A percentile compares a stretch with the other conserved stretches of the same genome.
Evolutionary conservation across 2,329 filamentous ascomycete genomes (phyloP).

Genomic region (Cordyceps farinosa): DNA sequence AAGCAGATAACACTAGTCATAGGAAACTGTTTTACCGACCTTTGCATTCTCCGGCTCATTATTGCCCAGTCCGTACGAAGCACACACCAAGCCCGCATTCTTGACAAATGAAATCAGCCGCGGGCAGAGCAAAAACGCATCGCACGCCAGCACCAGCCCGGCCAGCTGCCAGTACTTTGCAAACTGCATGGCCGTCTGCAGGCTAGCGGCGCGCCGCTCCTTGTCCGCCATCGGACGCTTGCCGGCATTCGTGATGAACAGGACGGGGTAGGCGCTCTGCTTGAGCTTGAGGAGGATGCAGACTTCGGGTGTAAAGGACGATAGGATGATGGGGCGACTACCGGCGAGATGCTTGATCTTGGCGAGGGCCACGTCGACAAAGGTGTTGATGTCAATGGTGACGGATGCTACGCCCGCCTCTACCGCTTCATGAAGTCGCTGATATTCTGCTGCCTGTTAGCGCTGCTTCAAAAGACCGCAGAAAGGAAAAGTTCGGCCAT

Average conservation of each 20-base stretch:
- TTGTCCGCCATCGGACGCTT: constrained; percentile 28
- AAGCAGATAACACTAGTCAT: too few species aligned
- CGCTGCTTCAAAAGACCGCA: not conserved
- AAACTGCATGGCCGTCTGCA: constrained; percentile 37
- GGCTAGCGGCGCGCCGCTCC: constrained; percentile 33
- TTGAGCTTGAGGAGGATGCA: constrained; percentile 33
- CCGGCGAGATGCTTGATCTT: constrained; percentile 26
- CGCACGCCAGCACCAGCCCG: constrained; percentile 35
- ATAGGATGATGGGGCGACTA: constrained; percentile 32
- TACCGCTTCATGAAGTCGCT: constrained; percentile 35
- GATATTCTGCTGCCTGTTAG: constrained; percentile 33
- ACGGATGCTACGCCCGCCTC: constrained; percentile 32
- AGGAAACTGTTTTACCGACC: constrained; percentile 6
- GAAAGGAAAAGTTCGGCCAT: constrained; percentile 1
- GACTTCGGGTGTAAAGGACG: constrained; percentile 35
- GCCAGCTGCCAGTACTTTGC: constrained; percentile 35
- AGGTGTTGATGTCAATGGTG: constrained; percentile 37
- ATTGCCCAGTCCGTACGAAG: constrained; percentile 35
- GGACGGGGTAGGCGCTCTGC: constrained; percentile 31
- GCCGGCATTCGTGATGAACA: constrained; percentile 33
- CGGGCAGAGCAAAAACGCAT: constrained; percentile 35
- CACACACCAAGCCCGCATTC: constrained; percentile 31
- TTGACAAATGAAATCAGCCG: constrained; percentile 33
- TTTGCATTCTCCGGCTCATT: constrained; percentile 20
- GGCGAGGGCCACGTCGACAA: constrained; percentile 35